These are phyloP conservation scores for Firmiana major DNA, from an alignment of 345 rosid species.

Conservation along the genomic window DNA sequence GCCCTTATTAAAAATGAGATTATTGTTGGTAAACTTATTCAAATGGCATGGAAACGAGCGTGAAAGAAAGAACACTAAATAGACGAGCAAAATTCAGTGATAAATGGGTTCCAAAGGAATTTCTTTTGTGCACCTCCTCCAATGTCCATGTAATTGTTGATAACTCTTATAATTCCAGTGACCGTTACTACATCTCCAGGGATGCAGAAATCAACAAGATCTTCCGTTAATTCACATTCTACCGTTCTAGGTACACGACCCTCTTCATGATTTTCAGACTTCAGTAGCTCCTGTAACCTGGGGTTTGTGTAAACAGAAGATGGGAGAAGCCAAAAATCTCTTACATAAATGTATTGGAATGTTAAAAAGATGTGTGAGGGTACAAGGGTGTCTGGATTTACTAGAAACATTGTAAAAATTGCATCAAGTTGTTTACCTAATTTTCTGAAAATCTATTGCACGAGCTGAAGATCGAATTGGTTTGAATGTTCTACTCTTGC, in stretches of 20 bases:
- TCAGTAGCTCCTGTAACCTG: conserved; percentile 79
- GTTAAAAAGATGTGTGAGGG: background rate
- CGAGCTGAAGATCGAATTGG: conserved; percentile 78
- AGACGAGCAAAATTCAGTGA: background rate
- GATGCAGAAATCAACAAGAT: conserved; percentile 83
- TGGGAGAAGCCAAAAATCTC: background rate
- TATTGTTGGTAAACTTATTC: background rate
- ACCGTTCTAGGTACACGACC: conserved; percentile 98
- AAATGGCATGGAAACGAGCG: background rate
- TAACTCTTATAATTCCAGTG: conserved; percentile 84
- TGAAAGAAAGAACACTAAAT: background rate
- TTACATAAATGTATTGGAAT: background rate
- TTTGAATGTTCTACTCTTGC: conserved; percentile 72
- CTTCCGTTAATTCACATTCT: conserved; percentile 91
- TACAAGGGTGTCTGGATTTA: background rate
- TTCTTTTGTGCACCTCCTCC: conserved; percentile 71
- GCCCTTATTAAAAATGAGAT: background rate
- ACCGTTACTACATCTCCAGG: conserved; percentile 99
- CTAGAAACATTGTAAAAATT: background rate
- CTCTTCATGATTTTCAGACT: conserved; percentile 88
- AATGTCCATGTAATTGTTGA: conserved; percentile 84
- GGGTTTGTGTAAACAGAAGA: conserved; percentile 11
- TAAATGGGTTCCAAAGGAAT: background rate
- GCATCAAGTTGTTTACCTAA: conserved; percentile 44
- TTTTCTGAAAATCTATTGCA: conserved; percentile 88